Percentiles rank a stretch among this genome's conserved stretches.
These are phyloP conservation scores for Eucalyptus melliodora DNA, from an alignment of 345 rosid species.

Conservation along the genomic window DNA sequence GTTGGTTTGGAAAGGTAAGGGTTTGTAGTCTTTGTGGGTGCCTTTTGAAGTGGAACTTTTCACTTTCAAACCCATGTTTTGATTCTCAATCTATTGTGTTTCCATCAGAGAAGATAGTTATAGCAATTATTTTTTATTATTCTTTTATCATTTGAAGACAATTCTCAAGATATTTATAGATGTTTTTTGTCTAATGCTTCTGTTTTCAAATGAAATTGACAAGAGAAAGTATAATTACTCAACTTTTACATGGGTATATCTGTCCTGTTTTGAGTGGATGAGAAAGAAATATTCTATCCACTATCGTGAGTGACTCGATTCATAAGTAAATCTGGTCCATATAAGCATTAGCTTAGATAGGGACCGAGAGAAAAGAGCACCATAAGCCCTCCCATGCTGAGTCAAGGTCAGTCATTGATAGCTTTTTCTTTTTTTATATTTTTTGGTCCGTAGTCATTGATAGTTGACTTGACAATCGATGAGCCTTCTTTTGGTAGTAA, in stretches of 20 bases:
- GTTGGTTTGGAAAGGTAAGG: too few species aligned
- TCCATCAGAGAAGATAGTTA: background rate
- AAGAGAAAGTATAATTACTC: background rate
- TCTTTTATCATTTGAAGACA: background rate
- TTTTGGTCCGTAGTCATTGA: background rate
- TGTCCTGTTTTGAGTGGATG: rapidly evolving
- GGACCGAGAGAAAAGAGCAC: background rate
- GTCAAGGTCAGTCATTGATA: background rate
- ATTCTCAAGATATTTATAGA: background rate
- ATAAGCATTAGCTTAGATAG: background rate
- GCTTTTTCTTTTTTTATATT: too few species aligned
- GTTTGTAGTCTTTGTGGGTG: too few species aligned
- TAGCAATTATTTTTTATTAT: background rate
- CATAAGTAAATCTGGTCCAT: background rate
- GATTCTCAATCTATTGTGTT: background rate
- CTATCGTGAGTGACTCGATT: rapidly evolving
- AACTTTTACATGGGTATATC: rapidly evolving
- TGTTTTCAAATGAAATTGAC: background rate
- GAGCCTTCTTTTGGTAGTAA: background rate
- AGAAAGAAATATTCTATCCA: background rate
- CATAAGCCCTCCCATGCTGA: background rate
- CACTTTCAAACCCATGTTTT: too few species aligned
- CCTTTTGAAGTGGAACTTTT: rapidly evolving
- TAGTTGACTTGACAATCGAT: background rate
- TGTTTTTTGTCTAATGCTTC: background rate